Percentiles rank a stretch among this genome's conserved stretches.
Conservation (phyloP, 139 green algal species). For the Picochlorum sp. region DNA sequence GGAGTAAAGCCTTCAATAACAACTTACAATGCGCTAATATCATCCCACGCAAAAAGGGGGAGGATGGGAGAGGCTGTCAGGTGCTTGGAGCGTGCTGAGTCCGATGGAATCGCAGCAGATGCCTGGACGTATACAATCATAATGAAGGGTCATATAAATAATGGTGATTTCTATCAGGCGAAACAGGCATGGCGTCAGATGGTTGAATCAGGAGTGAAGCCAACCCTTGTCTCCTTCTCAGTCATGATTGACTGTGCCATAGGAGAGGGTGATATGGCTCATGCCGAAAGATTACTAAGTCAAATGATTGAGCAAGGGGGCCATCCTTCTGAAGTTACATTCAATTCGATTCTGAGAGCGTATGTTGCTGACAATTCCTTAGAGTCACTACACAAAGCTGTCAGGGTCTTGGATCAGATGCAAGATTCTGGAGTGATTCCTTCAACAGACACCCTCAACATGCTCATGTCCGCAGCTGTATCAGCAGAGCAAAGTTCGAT, state of each 20-base stretch:
- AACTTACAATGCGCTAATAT: conserved; percentile 60
- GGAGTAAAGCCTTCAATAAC: conserved; percentile 30
- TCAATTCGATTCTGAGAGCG: conserved; percentile 74
- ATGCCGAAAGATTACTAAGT: conserved; percentile 25
- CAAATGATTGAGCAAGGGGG: conserved; percentile 43
- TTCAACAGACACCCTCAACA: conserved; percentile 33
- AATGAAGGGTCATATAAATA: conserved; percentile 31
- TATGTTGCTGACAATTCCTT: conserved; percentile 53
- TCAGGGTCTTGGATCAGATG: conserved; percentile 14
- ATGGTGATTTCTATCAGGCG: conserved; percentile 20
- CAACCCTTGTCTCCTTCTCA: conserved; percentile 51
- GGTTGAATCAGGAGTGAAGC: conserved; percentile 17
- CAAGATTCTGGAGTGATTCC: not conserved
- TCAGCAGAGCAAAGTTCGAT: conserved; percentile 8
- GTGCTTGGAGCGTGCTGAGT: conserved; percentile 26
- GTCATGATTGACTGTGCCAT: conserved; percentile 62
- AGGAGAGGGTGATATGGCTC: conserved; percentile 59
- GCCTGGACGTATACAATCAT: conserved; percentile 41
- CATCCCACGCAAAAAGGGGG: conserved; percentile 36
- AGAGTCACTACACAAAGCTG: not conserved
- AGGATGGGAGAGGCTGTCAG: conserved; percentile 30
- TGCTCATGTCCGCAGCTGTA: conserved; percentile 36
- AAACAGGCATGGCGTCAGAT: conserved; percentile 26
- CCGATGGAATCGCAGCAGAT: conserved; percentile 39
- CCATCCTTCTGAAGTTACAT: conserved; percentile 60